Conservation (phyloP, 2,329 filamentous ascomycete species). For the Phialemoniopsis sp. region DNA sequence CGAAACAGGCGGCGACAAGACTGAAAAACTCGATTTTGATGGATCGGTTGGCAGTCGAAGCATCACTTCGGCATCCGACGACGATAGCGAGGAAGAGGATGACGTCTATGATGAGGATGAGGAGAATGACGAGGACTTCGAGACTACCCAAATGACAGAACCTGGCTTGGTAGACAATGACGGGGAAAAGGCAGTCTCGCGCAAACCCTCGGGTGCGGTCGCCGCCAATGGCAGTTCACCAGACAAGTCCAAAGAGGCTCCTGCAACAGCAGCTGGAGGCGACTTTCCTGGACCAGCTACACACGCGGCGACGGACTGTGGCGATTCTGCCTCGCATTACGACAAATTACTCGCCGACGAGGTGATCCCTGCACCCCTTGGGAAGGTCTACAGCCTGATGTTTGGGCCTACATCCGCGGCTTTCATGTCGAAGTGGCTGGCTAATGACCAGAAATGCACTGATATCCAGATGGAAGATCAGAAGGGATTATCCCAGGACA, state of each 20-base stretch:
- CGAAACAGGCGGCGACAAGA: conserved; percentile 82
- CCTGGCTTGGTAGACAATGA: conserved; percentile 42
- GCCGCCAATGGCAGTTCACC: conserved; percentile 36
- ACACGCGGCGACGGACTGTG: conserved; percentile 82
- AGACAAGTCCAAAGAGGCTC: conserved; percentile 47
- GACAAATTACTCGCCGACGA: conserved; percentile 85
- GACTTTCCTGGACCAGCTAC: conserved; percentile 84
- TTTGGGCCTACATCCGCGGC: conserved; percentile 76
- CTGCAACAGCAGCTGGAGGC: conserved; percentile 30
- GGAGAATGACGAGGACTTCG: conserved; percentile 59
- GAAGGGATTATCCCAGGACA: conserved; percentile 70
- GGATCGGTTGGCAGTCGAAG: conserved; percentile 43
- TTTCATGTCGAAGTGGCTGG: conserved; percentile 85
- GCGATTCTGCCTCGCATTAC: conserved; percentile 74
- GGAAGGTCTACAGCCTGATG: conserved; percentile 83
- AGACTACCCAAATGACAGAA: conserved; percentile 32
- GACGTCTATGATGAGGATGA: conserved; percentile 79
- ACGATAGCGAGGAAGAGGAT: conserved; percentile 66
- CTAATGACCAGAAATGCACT: conserved; percentile 80
- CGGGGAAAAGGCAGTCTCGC: conserved; percentile 57
- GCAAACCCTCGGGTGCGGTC: conserved; percentile 66
- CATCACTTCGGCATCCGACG: conserved; percentile 47
- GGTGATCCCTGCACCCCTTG: conserved; percentile 78
- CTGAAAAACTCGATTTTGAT: conserved; percentile 68
- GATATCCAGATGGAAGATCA: conserved; percentile 88